A percentile compares a stretch with the other conserved stretches of the same genome.
Conservation (phyloP, 306 rosid genomes). For the Senna siamea region DNA sequence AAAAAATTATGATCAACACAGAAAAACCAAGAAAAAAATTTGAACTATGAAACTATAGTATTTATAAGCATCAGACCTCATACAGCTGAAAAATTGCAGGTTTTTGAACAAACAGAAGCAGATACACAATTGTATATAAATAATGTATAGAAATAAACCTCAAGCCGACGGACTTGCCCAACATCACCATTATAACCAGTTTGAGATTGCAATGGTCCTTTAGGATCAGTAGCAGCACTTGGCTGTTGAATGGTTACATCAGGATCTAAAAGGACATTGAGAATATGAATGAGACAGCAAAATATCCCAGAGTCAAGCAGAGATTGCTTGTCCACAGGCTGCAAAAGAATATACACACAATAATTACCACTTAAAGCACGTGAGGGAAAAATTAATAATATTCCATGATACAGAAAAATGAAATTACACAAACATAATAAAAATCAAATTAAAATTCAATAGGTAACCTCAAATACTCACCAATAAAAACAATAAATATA, state of each 20-base stretch:
- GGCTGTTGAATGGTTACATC: constrained; percentile 59
- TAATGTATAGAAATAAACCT: constrained; percentile 62
- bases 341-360: constrained; percentile 42
- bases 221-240: constrained; percentile 51
- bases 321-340: constrained; percentile 98
- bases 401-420: constrained; percentile 4
- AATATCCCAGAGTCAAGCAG: constrained; percentile 99
- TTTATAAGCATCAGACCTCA: not conserved
- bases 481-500: constrained; percentile 17
- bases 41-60: not conserved
- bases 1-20: not conserved
- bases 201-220: constrained; percentile 47
- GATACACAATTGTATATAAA: constrained; percentile 15
- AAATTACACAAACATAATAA: not conserved
- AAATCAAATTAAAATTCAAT: not conserved
- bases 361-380: constrained; percentile 31
- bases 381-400: constrained; percentile 1
- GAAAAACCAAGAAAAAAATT: not conserved
- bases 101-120: constrained; percentile 3
- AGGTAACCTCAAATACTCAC: constrained; percentile 20
- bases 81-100: not conserved
- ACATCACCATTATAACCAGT: constrained; percentile 52
- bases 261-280: constrained; percentile 86
- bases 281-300: constrained; percentile 93
- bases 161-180: constrained; percentile 72